phyloP scores from a whole-genome alignment of 345 rosid genomes.

The Salix suchowensis region DNA sequence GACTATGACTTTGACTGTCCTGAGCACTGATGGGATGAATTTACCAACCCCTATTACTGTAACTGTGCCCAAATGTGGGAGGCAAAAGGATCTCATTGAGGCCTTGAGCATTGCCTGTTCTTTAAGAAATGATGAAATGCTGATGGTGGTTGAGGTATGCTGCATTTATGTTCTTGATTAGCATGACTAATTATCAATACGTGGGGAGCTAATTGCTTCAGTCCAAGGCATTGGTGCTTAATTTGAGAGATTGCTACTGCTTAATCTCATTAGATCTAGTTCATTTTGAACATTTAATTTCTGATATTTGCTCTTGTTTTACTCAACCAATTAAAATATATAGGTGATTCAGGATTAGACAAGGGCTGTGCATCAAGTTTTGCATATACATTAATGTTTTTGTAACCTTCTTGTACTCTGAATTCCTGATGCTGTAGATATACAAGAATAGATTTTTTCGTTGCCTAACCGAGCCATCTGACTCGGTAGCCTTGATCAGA shows the following conservation, averaged over 20 bases:
- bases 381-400: background rate
- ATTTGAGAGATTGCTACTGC: background rate
- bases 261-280: background rate
- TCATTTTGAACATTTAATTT: background rate
- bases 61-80: constrained; percentile 20
- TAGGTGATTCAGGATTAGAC: background rate
- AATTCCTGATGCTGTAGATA: constrained; percentile 14
- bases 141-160: constrained; percentile 23
- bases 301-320: background rate
- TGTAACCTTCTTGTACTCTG: background rate
- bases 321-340: background rate
- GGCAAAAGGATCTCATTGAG: constrained; percentile 22
- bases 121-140: constrained; percentile 18
- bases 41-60: constrained; percentile 19
- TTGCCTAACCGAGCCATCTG: constrained; percentile 15
- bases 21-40: constrained; percentile 16
- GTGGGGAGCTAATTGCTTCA: background rate
- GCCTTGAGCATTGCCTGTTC: constrained; percentile 20
- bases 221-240: background rate
- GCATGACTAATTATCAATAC: background rate
- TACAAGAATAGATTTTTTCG: constrained; percentile 17
- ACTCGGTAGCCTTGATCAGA: constrained; percentile 19
- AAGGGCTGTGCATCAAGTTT: background rate
- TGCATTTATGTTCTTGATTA: background rate
- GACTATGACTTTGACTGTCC: constrained; percentile 20